These are phyloP conservation scores for Theileria sp. DNA, from an alignment of 169 alveolate species.

Conservation along the genomic window DNA sequence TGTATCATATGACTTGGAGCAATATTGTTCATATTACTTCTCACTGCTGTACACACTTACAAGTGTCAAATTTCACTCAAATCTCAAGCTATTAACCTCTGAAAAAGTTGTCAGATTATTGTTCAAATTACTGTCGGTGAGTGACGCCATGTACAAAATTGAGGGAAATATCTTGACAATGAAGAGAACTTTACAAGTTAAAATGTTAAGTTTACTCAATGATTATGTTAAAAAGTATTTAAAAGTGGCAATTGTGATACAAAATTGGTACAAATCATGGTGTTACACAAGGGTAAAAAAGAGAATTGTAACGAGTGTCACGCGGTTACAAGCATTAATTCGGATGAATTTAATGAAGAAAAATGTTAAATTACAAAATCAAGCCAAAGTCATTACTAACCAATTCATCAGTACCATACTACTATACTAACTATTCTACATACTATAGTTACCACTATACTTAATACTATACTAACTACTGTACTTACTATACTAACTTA, in stretches of 20 bases:
- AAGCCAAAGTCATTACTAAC: not conserved
- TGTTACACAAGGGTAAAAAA: conserved; percentile 8
- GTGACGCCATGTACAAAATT: conserved; percentile 23
- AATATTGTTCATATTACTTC: conserved; percentile 6
- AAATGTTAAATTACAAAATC: not conserved
- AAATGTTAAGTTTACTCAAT: conserved; percentile 10
- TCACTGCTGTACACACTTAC: conserved; percentile 40
- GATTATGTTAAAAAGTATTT: conserved; percentile 3
- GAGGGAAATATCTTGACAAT: not conserved
- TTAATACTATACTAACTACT: not conserved
- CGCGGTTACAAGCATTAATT: conserved; percentile 38
- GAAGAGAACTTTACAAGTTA: conserved; percentile 26
- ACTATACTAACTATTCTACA: not conserved
- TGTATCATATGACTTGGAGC: conserved; percentile 8
- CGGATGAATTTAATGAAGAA: conserved; percentile 4
- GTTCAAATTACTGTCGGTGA: conserved; percentile 17
- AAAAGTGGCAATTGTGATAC: conserved; percentile 15
- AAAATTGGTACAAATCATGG: conserved; percentile 51
- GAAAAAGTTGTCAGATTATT: conserved; percentile 18
- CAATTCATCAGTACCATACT: not conserved
- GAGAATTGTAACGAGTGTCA: conserved; percentile 7
- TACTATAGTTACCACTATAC: too few relatives aligned
- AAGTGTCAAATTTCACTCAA: conserved; percentile 11
- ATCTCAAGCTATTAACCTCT: conserved; percentile 19
- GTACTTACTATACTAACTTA: too few relatives aligned